Conservation (phyloP, 805 yeast genomes). For the Starmerella geochares region DNA sequence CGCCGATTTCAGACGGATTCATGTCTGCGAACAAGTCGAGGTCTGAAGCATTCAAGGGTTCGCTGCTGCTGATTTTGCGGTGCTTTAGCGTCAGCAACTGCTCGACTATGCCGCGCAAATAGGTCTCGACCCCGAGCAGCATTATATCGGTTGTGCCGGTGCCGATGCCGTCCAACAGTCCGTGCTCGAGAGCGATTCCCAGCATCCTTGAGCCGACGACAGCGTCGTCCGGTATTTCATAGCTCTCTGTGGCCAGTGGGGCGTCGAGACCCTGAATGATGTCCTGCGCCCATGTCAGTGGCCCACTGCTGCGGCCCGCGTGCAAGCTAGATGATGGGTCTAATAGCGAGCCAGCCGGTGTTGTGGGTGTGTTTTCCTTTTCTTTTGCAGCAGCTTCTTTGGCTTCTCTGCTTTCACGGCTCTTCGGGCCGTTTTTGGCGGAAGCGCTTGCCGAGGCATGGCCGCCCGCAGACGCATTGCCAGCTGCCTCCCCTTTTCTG, state of each 20-base stretch:
- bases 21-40: constrained; percentile 29
- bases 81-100: constrained; percentile 39
- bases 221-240: constrained; percentile 73
- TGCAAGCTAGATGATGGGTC: constrained; percentile 23
- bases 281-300: constrained; percentile 77
- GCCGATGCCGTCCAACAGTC: constrained; percentile 70
- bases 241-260: constrained; percentile 66
- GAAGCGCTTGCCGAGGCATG: not conserved
- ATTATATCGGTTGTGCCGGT: constrained; percentile 70
- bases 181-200: constrained; percentile 82
- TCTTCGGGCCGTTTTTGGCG: not conserved
- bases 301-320: constrained; percentile 27
- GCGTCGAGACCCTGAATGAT: constrained; percentile 75
- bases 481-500: not conserved
- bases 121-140: constrained; percentile 70
- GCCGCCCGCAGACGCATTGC: not conserved
- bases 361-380: not conserved
- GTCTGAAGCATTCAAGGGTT: constrained; percentile 31
- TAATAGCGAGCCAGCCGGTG: constrained; percentile 7
- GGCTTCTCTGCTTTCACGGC: not conserved
- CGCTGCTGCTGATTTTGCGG: constrained; percentile 30
- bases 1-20: constrained; percentile 32
- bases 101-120: constrained; percentile 58
- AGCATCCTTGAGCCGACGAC: constrained; percentile 56
- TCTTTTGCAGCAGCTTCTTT: not conserved